phyloP scores from a whole-genome alignment of 306 rosid genomes.

The Hylodesmum podocarpum region DNA sequence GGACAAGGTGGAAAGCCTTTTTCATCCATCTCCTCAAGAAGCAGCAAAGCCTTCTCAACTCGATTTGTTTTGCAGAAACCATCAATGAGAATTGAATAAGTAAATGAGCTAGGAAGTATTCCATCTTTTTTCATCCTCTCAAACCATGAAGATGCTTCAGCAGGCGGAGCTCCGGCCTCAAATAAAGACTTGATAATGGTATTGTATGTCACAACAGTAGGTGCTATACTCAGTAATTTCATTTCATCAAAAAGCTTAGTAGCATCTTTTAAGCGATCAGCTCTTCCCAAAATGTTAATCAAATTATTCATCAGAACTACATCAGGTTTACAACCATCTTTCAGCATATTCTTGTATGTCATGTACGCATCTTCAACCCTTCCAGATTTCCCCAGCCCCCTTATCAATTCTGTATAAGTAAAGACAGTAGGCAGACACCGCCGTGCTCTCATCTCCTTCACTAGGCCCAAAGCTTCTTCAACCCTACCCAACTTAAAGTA shows the following conservation, averaged over 20 bases:
- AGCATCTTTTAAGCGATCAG: slow-evolving; percentile 62
- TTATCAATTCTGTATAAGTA: slow-evolving; percentile 82
- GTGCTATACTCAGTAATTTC: slow-evolving; percentile 57
- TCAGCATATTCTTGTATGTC: slow-evolving; percentile 56
- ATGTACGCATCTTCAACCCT: slow-evolving; percentile 73
- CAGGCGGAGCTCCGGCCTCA: slow-evolving; percentile 64
- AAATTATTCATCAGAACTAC: slow-evolving; percentile 79
- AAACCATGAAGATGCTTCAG: slow-evolving; percentile 68
- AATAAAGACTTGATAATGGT: slow-evolving; percentile 76
- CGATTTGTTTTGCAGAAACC: slow-evolving; percentile 88
- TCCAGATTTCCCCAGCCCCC: slow-evolving; percentile 83
- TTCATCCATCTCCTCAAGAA: slow-evolving; percentile 99
- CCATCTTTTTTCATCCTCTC: slow-evolving; percentile 85
- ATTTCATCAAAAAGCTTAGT: slow-evolving; percentile 62
- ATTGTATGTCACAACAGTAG: slow-evolving; percentile 84
- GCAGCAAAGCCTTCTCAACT: slow-evolving; percentile 84
- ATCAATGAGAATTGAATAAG: slow-evolving; percentile 88
- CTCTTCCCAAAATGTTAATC: slow-evolving; percentile 79
- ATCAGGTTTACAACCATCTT: slow-evolving; percentile 78
- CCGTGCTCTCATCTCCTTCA: slow-evolving; percentile 66
- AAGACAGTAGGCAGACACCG: slow-evolving; percentile 75
- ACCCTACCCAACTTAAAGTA: slow-evolving; percentile 66
- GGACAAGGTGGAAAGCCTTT: slow-evolving; percentile 94
- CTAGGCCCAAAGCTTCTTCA: slow-evolving; percentile 65
- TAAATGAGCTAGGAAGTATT: slow-evolving; percentile 72